Conservation (phyloP, 768 basidiomycete species). For the Dioszegia aurantiaca region DNA sequence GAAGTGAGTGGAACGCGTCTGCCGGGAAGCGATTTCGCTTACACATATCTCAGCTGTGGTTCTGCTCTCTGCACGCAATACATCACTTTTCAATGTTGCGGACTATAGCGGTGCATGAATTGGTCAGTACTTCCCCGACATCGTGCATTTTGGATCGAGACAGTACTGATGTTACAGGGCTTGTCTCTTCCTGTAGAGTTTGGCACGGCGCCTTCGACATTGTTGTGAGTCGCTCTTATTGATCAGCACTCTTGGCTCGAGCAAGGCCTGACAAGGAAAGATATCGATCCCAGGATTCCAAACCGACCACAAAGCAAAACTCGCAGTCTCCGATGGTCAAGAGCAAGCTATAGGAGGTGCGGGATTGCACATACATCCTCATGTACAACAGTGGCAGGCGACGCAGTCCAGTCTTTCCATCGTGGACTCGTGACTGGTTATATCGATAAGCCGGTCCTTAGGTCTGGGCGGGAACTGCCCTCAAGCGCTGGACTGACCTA, state of each 20-base stretch:
- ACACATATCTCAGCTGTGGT: constrained; percentile 36
- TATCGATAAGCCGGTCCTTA: no score
- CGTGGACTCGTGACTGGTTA: no score
- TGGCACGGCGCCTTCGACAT: constrained; percentile 44
- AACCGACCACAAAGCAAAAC: constrained; percentile 23
- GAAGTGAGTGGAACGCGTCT: constrained; percentile 27
- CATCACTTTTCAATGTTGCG: constrained; percentile 49
- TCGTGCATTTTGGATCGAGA: background rate
- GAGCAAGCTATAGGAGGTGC: constrained; percentile 27
- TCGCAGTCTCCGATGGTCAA: constrained; percentile 21
- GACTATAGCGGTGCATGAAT: constrained; percentile 46
- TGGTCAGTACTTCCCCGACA: no score
- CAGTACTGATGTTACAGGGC: constrained; percentile 18
- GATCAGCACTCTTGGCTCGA: background rate
- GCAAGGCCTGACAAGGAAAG: constrained; percentile 9
- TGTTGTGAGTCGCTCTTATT: constrained; percentile 29
- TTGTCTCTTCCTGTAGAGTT: constrained; percentile 41
- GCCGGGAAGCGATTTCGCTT: background rate
- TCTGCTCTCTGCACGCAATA: constrained; percentile 44
- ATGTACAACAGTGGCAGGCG: no score
- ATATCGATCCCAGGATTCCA: constrained; percentile 27
- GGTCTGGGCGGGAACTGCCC: no score
- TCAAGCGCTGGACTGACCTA: no score
- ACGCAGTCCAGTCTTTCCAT: no score
- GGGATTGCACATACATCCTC: no score